phyloP scores from a whole-genome alignment of 441 rosid genomes.

The Euphorbia corollata region DNA sequence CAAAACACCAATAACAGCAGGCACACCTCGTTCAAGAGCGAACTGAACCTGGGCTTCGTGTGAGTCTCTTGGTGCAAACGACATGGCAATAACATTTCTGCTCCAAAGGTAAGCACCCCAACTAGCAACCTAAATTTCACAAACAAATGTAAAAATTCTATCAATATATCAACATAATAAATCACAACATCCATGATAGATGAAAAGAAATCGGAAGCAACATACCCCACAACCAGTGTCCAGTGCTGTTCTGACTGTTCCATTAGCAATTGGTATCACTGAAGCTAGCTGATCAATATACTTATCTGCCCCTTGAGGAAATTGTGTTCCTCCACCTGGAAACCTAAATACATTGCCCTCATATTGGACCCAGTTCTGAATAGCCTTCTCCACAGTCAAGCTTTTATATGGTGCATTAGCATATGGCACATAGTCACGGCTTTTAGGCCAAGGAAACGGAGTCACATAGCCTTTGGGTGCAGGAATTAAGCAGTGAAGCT shows the following conservation, averaged over 20 bases:
- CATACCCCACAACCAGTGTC: slow-evolving; percentile 99
- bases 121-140: slow-evolving; percentile 69
- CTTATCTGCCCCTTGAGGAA: slow-evolving; percentile 95
- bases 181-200: background rate
- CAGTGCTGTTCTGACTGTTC: slow-evolving; percentile 89
- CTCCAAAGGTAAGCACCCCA: slow-evolving; percentile 98
- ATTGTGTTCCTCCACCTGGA: slow-evolving; percentile 98
- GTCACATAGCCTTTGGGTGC: slow-evolving; percentile 92
- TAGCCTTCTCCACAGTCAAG: slow-evolving; percentile 95
- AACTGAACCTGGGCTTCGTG: slow-evolving; percentile 99
- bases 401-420: slow-evolving; percentile 96
- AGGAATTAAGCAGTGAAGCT: slow-evolving; percentile 70
- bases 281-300: slow-evolving; percentile 89
- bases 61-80: slow-evolving; percentile 95
- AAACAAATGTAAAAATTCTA: background rate
- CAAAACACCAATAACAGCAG: slow-evolving; percentile 94
- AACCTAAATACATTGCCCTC: slow-evolving; percentile 91
- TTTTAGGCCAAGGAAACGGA: slow-evolving; percentile 97
- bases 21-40: slow-evolving; percentile 97
- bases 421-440: slow-evolving; percentile 89
- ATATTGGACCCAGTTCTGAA: slow-evolving; percentile 96
- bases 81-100: slow-evolving; percentile 88
- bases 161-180: background rate
- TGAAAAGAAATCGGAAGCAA: slow-evolving; percentile 2
- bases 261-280: slow-evolving; percentile 74